Conservation (phyloP, 208 protist genomes). For the Acanthamoeba divionensis region DNA sequence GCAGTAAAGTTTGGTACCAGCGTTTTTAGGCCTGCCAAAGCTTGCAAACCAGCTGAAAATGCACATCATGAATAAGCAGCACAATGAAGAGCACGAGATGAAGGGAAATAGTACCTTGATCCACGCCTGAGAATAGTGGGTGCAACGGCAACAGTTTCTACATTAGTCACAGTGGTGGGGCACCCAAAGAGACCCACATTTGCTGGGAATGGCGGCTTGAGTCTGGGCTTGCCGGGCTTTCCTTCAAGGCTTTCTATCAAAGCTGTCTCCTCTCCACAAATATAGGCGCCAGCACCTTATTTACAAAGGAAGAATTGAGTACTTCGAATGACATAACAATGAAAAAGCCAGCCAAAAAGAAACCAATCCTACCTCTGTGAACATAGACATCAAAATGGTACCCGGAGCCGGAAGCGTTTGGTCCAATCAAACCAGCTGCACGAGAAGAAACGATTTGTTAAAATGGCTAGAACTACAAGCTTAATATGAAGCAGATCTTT, state of each 20-base stretch:
- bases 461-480: not conserved
- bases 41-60: constrained; percentile 90
- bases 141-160: constrained; percentile 96
- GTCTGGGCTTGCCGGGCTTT: constrained; percentile 93
- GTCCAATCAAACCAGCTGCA: constrained; percentile 89
- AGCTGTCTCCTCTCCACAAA: constrained; percentile 98
- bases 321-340: not conserved
- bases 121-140: constrained; percentile 91
- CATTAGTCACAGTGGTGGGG: constrained; percentile 98
- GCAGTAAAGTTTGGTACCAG: constrained; percentile 96
- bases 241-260: constrained; percentile 97
- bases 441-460: not conserved
- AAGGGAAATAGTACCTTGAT: not conserved
- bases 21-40: constrained; percentile 95
- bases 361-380: constrained; percentile 85
- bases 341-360: not conserved
- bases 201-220: constrained; percentile 98
- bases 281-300: constrained; percentile 94
- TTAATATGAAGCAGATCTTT: not conserved
- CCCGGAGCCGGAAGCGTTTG: constrained; percentile 95
- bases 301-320: constrained; percentile 29
- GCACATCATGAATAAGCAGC: constrained; percentile 67
- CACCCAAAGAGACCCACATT: constrained; percentile 97
- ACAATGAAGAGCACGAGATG: not conserved
- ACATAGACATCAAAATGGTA: constrained; percentile 98